Conservation (phyloP, 805 yeast species). For the Starmera quercuum region DNA sequence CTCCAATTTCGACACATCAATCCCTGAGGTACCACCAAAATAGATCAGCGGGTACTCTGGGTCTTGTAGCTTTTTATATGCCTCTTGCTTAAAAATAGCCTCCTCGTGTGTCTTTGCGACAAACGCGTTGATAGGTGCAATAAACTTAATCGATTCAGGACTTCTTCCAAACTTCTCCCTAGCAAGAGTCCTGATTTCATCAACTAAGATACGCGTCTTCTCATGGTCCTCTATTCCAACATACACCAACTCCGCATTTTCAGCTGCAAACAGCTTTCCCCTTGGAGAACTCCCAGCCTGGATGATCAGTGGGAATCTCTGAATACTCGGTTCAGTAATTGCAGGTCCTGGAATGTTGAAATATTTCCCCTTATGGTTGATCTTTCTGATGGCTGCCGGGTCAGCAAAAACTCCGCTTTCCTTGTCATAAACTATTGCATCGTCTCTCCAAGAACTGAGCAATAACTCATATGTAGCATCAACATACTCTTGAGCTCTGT, state of each 20-base stretch:
- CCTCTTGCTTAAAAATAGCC: constrained; percentile 26
- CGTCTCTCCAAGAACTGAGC: constrained; percentile 34
- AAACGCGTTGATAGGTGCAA: constrained; percentile 26
- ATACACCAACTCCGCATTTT: constrained; percentile 32
- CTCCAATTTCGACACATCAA: constrained; percentile 28
- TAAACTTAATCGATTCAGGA: constrained; percentile 27
- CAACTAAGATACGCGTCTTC: constrained; percentile 18
- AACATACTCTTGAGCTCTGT: constrained; percentile 30
- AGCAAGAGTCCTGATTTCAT: constrained; percentile 24
- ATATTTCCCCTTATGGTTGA: constrained; percentile 28
- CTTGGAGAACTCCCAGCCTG: constrained; percentile 34
- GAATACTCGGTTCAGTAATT: constrained; percentile 32
- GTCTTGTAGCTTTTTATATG: constrained; percentile 21
- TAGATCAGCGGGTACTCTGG: constrained; percentile 31
- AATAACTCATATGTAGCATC: constrained; percentile 30
- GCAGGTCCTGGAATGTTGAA: constrained; percentile 31
- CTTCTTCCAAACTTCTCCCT: constrained; percentile 24
- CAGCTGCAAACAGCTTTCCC: constrained; percentile 33
- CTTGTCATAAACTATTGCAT: constrained; percentile 18
- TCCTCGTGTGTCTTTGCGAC: constrained; percentile 31
- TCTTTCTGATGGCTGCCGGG: constrained; percentile 26
- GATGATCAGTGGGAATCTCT: constrained; percentile 32
- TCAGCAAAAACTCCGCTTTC: constrained; percentile 22
- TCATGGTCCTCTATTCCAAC: constrained; percentile 22
- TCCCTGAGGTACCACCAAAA: constrained; percentile 39